These are phyloP conservation scores for Penicillium silybi DNA, from an alignment of 495 filamentous ascomycete genomes.

Conservation along the genomic window DNA sequence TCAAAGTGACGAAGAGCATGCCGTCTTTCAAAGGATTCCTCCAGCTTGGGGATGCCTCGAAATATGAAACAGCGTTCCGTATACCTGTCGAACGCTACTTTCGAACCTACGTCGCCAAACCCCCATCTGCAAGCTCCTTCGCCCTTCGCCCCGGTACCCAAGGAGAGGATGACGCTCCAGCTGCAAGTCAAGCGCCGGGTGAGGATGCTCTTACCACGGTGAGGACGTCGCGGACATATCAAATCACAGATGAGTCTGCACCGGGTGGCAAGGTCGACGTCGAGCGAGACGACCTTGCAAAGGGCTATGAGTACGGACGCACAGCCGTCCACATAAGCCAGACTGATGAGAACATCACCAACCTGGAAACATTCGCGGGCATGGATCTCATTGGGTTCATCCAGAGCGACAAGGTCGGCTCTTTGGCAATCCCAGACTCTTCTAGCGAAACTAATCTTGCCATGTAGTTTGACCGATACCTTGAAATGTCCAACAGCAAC, in stretches of 20 bases:
- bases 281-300: slow-evolving; percentile 76
- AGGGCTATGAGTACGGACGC: slow-evolving; percentile 90
- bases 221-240: slow-evolving; percentile 70
- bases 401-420: slow-evolving; percentile 61
- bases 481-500: slow-evolving; percentile 74
- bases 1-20: slow-evolving; percentile 69
- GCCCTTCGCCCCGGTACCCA: slow-evolving; percentile 48
- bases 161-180: slow-evolving; percentile 40
- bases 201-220: slow-evolving; percentile 56
- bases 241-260: slow-evolving; percentile 66
- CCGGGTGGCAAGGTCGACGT: slow-evolving; percentile 83
- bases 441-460: slow-evolving; percentile 8
- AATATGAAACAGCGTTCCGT: slow-evolving; percentile 70
- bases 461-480: slow-evolving; percentile 72
- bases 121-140: slow-evolving; percentile 72
- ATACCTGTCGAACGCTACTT: slow-evolving; percentile 92
- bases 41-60: slow-evolving; percentile 69
- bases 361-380: slow-evolving; percentile 67
- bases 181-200: slow-evolving; percentile 31
- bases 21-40: slow-evolving; percentile 75
- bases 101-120: slow-evolving; percentile 69
- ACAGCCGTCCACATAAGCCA: slow-evolving; percentile 86
- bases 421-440: background rate
- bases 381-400: slow-evolving; percentile 88
- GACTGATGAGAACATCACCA: slow-evolving; percentile 76